Base-by-base conservation (phyloP, 768 basidiomycete genomes). In the Agrocybe praecox region DNA sequence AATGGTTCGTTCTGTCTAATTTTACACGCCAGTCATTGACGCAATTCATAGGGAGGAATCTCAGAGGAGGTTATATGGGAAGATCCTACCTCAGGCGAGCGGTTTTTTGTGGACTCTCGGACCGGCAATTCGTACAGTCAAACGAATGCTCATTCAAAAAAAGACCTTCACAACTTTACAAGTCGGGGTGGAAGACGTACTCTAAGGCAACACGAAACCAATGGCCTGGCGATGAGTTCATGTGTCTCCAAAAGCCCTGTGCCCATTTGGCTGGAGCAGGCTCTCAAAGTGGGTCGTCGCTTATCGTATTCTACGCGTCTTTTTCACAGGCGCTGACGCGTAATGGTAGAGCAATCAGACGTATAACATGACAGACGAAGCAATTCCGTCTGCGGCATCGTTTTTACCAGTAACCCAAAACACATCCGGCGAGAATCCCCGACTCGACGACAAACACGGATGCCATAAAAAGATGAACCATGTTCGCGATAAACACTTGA, bases 201-300 rank as follows among this genome's bases (percentile, higher is more conserved):
- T 18, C 62, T 73, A 22, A 59, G 59, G 49, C 62, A 63, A 58
- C 47, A 52, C 21, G 65, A 58, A 63, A 60, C 63, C 62, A 66
- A 65, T 59, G 36, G 24, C 36, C 56, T 53, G 63, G 63, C 62
- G 19, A 51, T 21, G 34, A 11, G 18, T n/a, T 24, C 43, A 23
- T 43, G 29, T 48, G 43, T 43, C 26, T 40, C 60, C 52, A 49
- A 52, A 46, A 56, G 42, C 59, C 65, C 65, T 56, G 66, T 81
- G 43, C 90, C 91, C 9, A 65, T 72, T 36, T 93, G 91, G 91
- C 79, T 93, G 17, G 73, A 73, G 57, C 73, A 78, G 52, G 88
- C 86, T 2, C 71, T 93, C 19, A 67, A 78, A 71, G 90, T 87
- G 62, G 32, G 22, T 53, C 49, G 22, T 53, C 49, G 46, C 48